Evolutionary conservation across 2,329 filamentous ascomycete genomes (phyloP), one percentile per base, ranked within the genome.

Genomic region (Fusarium citri): DNA sequence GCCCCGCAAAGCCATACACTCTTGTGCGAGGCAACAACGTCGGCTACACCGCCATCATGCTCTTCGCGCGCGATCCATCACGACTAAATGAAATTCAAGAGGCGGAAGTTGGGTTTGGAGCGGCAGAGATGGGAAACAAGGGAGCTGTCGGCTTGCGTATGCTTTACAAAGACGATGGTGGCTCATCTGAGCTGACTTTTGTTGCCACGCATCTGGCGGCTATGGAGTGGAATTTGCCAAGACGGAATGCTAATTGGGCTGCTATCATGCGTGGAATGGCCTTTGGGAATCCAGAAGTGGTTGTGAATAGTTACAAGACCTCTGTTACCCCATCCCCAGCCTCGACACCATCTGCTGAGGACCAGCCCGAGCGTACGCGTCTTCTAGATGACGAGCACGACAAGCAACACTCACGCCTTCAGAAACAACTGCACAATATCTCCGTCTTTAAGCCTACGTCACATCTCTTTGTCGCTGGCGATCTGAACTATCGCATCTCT

Each of bases 111-210:
- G 94, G 96, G 0, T 92, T 98, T 50, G 96, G 96, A 1, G 80
- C 94, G 2, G 91, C 90, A 61, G 91, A 95, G 51, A 96, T 97
- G 91, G 96, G 94, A 18, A 98, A 98, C 80, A 99, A 99, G 81
- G 96, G 95, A 30, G 95, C 94, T 6, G 92, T 97, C 1, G 96
- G 92, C 1, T 85, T 95, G 65, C 86, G 94, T 34, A 80, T 96
- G 45, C 85, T 88, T 16, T 91, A 93, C 74, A 68, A 78, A 59
- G 76, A 71, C 47, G 74, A 69, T 30, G 71, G 68, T 12, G 74
- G 73, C 22, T 74, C 72, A 57, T 87, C 91, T 26, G 88, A 92
- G 74, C 79, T 98, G 58, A 97, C 94, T 0, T 96, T 98, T 78
- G 90, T 97, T 42, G 90, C 93, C 41, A 93, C 94, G 15, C 96